Evolutionary conservation across 345 rosid species (phyloP), one percentile per base, ranked within the genome.

Genomic region (Firmiana major): DNA sequence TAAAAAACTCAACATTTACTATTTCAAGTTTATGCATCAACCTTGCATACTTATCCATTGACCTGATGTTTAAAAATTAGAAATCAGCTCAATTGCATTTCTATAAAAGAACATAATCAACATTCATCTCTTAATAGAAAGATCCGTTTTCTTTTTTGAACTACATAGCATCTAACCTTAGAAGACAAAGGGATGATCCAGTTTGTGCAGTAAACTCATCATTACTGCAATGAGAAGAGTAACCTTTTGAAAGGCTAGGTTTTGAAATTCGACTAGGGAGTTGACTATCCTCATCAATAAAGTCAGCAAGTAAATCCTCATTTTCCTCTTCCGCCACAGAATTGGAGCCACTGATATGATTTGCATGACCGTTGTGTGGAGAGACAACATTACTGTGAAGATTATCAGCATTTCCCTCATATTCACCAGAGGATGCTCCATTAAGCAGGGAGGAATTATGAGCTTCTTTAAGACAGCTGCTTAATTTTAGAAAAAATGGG

Each of bases 1-100:
- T 94, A 71, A 97, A 97, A 84, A 97, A 89, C 75, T 92, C 99
- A 73, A 90, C 91, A 81, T 97, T 97, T 51, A 92, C 91, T 80
- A 94, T 84, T 83, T 91, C 98, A 81, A 94, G 92, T 87, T 94
- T 97, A 92, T 91, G 99, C 97, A 97, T 92, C 57, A 97, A 92
- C 89, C 98, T 90, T 55, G 97, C 97, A 76, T 94, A 94, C 89
- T 97, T 97, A 83, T 97, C 99, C 99, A 97, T 91, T 5, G 97
- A 90, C 90, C 98, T 92, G 84, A 62, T 63, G 84, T 74, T 85
- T 73, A 82, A 12, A 12, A 54, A 80, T 76, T n/a, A 65, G 28
- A 26, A 75, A 54, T 82, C 67, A 79, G 74, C 75, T 79, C 72
- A 82, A 68, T 67, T 63, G 28, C 46, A 74, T 62, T 42, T 11